Evolutionary conservation across 169 alveolate species (phyloP).

Genomic region (Plasmodium gonderi): DNA sequence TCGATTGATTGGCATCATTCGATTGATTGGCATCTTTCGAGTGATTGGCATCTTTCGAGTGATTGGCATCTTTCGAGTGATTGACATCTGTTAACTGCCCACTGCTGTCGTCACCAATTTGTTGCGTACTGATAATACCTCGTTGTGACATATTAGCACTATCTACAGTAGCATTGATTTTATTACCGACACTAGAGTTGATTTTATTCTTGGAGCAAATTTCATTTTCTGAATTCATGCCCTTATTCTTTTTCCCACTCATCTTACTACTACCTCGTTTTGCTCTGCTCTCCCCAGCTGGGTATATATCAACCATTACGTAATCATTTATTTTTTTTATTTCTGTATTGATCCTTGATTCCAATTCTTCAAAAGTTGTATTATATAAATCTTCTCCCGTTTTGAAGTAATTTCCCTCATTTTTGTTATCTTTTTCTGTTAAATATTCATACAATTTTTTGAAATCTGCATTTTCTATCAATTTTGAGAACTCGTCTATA

Average conservation of each 20-base stretch:
- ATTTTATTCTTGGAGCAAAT: background rate
- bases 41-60: too few species aligned
- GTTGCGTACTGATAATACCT: too few species aligned
- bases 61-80: too few species aligned
- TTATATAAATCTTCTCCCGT: background rate
- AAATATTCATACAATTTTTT: slow-evolving; percentile 37
- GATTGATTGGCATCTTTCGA: too few species aligned
- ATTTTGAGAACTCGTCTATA: slow-evolving; percentile 1
- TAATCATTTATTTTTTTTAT: slow-evolving; percentile 25
- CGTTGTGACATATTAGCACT: background rate
- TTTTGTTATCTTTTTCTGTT: slow-evolving; percentile 6
- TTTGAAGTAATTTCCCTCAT: background rate
- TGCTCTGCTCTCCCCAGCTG: background rate
- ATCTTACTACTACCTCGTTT: background rate
- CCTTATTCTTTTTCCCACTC: background rate
- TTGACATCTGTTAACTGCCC: too few species aligned
- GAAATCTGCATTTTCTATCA: slow-evolving; percentile 33
- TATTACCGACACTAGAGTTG: background rate
- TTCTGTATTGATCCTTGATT: slow-evolving; percentile 9
- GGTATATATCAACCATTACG: slow-evolving; percentile 19
- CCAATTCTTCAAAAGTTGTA: background rate
- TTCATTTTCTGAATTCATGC: background rate
- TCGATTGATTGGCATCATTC: too few species aligned
- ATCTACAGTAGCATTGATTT: background rate
- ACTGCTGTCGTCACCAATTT: background rate